Base-by-base conservation (phyloP, 106 monocot genomes). In the Posidonia australis region DNA sequence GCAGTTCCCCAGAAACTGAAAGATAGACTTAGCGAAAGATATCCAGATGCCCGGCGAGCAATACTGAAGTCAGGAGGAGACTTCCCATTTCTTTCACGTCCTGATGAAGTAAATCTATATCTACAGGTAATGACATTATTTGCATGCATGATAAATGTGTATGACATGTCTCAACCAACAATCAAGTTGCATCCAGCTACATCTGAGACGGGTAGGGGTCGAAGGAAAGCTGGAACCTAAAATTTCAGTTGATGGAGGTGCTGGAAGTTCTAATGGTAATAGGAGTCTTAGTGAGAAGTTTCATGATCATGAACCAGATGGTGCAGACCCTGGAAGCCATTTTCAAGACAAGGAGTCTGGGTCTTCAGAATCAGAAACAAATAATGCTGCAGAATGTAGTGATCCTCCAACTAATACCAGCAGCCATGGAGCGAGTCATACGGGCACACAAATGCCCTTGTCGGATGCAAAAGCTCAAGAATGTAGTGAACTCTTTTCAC, bases 31-130 rank as follows among this genome's bases (percentile, higher is more conserved):
- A 70, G 41, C 30, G 90, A 98, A 80, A 90, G 87, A 72, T 98
- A 90, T 65, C 80, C 96, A 17, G 81, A 78, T 51, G 87, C 96
- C 25, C 80, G 77, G 46, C 78, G 79, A 67, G 96, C 96, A 10
- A 74, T 81, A 22, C 63, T 98, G 25, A 90, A 85, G 67, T 78
- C 79, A 18, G 96, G 96, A 13, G 90, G 96, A 63, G 96, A 98
- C 75, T 98, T 98, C 49, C 96, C 96, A 28, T 98, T 90, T 67
- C 87, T 98, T 43, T 98, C 96, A 47, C 90, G 87, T 47, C 73
- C 96, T 3, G 96, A 98, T 53, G 96, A 98, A 82, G 96, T 98
- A 27, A 98, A 98, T 61, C 64, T 98, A 24, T 78, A 98, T 70
- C 84, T 98, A 70, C 96, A 98, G 90, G 90, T 98, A 87, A 16